Percentiles rank a stretch among this genome's conserved stretches.
Evolutionary conservation across 2,329 filamentous ascomycete species (phyloP).

Genomic region (Alternaria sp.): DNA sequence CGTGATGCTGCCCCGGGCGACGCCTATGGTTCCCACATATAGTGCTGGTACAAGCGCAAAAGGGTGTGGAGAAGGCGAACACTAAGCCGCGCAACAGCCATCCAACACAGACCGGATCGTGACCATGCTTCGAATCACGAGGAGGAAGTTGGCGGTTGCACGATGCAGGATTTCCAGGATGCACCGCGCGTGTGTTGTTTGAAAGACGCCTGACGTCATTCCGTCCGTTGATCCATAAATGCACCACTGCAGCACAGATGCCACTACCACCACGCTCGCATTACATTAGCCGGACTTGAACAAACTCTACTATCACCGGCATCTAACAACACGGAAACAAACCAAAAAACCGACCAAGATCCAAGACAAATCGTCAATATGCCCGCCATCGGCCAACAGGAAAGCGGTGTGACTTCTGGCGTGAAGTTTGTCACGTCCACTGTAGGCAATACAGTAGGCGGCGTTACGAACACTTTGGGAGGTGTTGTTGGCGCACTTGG

Average conservation of each 20-base stretch:
- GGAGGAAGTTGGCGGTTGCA: background rate
- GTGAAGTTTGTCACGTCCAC: constrained; percentile 65
- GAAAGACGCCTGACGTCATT: constrained; percentile 25
- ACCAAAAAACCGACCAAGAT: constrained; percentile 9
- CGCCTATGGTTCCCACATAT: background rate
- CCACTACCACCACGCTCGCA: constrained; percentile 12
- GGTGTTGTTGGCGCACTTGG: constrained; percentile 61
- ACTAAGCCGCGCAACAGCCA: background rate
- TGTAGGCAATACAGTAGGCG: constrained; percentile 64
- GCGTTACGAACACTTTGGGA: constrained; percentile 62
- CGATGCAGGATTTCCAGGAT: constrained; percentile 12
- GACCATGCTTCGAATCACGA: constrained; percentile 5
- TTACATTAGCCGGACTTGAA: constrained; percentile 12
- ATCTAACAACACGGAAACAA: constrained; percentile 3
- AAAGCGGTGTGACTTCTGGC: constrained; percentile 60
- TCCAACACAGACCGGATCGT: background rate
- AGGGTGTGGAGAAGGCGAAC: constrained; percentile 2
- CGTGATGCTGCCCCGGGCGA: constrained; percentile 2
- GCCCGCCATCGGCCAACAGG: constrained; percentile 48
- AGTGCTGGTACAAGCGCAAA: background rate
- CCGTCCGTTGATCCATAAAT: constrained; percentile 13
- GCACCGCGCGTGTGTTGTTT: constrained; percentile 11
- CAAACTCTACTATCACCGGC: constrained; percentile 13
- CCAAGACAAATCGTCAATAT: constrained; percentile 31
- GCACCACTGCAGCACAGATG: constrained; percentile 12